These are phyloP conservation scores for Neofusicoccum kwambonambiense DNA, from an alignment of 2,329 filamentous ascomycete genomes.

Conservation along the genomic window DNA sequence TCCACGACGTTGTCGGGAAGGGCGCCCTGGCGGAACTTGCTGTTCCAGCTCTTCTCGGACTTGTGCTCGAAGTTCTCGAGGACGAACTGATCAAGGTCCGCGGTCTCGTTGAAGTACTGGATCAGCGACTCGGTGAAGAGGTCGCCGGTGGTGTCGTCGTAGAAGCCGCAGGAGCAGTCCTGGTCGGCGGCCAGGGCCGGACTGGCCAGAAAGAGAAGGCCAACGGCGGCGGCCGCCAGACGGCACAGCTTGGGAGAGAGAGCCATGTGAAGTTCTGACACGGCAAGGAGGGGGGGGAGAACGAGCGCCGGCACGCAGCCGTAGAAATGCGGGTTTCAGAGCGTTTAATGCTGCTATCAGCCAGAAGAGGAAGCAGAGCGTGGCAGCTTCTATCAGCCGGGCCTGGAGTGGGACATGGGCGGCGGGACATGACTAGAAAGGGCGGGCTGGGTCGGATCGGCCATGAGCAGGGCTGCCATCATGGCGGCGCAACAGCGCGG, in stretches of 20 bases:
- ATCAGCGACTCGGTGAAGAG: constrained; percentile 50
- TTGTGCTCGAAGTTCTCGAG: constrained; percentile 43
- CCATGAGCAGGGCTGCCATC: neutral
- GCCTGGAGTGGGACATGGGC: neutral
- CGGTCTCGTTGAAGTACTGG: constrained; percentile 53
- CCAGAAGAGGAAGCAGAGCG: constrained; percentile 16
- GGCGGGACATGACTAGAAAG: neutral
- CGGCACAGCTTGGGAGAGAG: neutral
- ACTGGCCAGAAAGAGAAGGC: neutral
- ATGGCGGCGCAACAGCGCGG: neutral
- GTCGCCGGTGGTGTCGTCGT: constrained; percentile 37
- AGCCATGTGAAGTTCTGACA: constrained; percentile 6
- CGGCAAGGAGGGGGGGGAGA: constrained; percentile 10
- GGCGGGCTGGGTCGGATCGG: neutral
- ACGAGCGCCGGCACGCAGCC: constrained; percentile 12
- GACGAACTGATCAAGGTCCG: constrained; percentile 37
- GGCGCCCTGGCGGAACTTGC: constrained; percentile 46
- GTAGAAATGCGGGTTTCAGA: constrained; percentile 14
- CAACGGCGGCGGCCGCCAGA: neutral
- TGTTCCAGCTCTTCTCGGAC: constrained; percentile 50
- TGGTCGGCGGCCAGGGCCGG: neutral
- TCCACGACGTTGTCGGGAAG: constrained; percentile 36
- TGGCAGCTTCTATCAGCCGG: neutral
- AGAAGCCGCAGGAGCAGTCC: constrained; percentile 48
- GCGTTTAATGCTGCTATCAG: constrained; percentile 9